Percentiles rank a stretch among this genome's conserved stretches.
Conservation (phyloP, 2,329 filamentous ascomycete species). For the Colletotrichum orchidophilum region DNA sequence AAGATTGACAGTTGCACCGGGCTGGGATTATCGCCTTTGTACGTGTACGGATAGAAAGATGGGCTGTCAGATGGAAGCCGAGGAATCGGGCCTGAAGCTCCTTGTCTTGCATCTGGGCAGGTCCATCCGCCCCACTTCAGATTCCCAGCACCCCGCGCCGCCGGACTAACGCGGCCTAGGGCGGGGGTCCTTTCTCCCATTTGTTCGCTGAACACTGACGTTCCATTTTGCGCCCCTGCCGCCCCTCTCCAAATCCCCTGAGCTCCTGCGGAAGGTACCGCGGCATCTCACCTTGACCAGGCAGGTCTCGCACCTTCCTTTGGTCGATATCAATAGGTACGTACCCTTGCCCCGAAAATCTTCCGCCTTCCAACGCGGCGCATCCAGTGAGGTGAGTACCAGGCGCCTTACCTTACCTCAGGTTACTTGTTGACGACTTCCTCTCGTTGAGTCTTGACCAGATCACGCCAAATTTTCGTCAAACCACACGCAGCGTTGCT, state of each 20-base stretch:
- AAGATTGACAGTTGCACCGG: slow-evolving; percentile 13
- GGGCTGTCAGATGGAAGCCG: slow-evolving; percentile 33
- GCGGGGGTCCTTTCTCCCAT: slow-evolving; percentile 26
- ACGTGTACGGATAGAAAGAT: slow-evolving; percentile 28
- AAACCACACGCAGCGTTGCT: background rate
- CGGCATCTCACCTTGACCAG: slow-evolving; percentile 3
- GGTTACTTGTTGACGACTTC: slow-evolving; percentile 10
- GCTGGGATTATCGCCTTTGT: slow-evolving; percentile 29
- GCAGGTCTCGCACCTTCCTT: background rate
- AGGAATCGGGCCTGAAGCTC: slow-evolving; percentile 32
- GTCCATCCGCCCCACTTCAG: slow-evolving; percentile 31
- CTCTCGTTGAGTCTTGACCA: background rate
- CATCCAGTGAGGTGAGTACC: slow-evolving; percentile 20
- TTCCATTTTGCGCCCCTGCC: slow-evolving; percentile 6
- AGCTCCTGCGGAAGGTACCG: slow-evolving; percentile 19
- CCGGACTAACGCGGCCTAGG: slow-evolving; percentile 3
- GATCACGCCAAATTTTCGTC: background rate
- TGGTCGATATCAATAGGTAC: slow-evolving; percentile 9
- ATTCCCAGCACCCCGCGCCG: slow-evolving; percentile 30
- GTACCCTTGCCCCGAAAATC: slow-evolving; percentile 29
- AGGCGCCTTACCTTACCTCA: slow-evolving; percentile 9
- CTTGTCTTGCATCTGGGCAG: slow-evolving; percentile 33
- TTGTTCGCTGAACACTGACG: slow-evolving; percentile 17
- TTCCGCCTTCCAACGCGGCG: slow-evolving; percentile 29
- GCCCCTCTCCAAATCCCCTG: slow-evolving; percentile 5